Evolutionary conservation across 306 rosid genomes (phyloP), one percentile per base, ranked within the genome.

Genomic region (Phaseolus lunatus): DNA sequence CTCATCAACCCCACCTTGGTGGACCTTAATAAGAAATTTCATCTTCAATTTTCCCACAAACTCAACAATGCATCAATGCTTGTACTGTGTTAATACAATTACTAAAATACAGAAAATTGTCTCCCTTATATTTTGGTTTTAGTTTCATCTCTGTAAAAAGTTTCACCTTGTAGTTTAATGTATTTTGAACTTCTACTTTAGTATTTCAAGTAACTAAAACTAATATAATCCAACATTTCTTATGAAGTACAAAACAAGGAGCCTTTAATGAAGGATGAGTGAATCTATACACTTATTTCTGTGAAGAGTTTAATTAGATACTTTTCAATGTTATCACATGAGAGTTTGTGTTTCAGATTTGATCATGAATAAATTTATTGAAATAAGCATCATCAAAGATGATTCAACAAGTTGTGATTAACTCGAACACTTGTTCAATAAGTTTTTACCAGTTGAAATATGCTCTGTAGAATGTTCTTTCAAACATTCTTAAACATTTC

Each of bases 1-100:
- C 69, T 23, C 50, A 22, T 33, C 65, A 37, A 62, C 44, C 76
- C 62, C 49, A 58, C 67, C 11, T 44, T 44, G 7, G 70, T 43
- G 81, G 69, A 58, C 75, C 69, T 66, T 50, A 5, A 7, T 13
- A 5, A 16, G 3, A 24, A 7, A 16, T 4, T 2, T 13, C 41
- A 29, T 48, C 27, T 69, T 69, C 74, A 24, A 24, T 45, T 26
- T 50, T 24, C 41, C 23, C 7, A 14, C 39, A 44, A 15, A 27
- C 67, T 29, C 29, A 5, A 24, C n/a, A 11, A 29, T 59, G 66
- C 41, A 59, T 27, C 33, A 23, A 56, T 9, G 20, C 3, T 27
- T 52, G 13, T 27, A 19, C 3, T 12, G 14, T 10, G 0, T 18
- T 20, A 20, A 52, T 37, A 19, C 9, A 22, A 54, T 54, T 4